Conservation (phyloP, 106 monocot species). For the Hemerocallis citrina region DNA sequence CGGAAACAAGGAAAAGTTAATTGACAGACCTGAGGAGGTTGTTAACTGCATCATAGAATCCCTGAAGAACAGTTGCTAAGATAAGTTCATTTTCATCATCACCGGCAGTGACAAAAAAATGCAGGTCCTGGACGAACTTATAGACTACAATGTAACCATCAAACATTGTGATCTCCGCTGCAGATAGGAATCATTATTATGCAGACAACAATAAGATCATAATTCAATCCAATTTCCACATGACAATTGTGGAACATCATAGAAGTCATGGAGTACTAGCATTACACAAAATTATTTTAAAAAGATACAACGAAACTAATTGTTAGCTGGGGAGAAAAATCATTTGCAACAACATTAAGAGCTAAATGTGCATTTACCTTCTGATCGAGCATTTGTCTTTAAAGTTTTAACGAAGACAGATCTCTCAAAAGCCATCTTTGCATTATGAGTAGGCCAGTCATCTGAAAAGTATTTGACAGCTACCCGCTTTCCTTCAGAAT, state of each 20-base stretch:
- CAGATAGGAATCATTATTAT: neutral
- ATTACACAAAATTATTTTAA: neutral
- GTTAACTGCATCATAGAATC: constrained; percentile 75
- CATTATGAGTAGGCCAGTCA: constrained; percentile 9
- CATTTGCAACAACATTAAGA: neutral
- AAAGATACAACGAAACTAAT: neutral
- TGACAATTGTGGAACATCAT: too few relatives aligned
- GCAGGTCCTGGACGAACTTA: constrained; percentile 85
- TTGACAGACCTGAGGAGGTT: constrained; percentile 65
- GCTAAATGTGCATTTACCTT: neutral
- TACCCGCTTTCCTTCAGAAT: constrained; percentile 21
- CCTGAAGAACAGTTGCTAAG: constrained; percentile 74
- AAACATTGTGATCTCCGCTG: constrained; percentile 79
- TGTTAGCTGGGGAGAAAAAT: neutral
- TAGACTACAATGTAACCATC: constrained; percentile 69
- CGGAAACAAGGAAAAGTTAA: neutral
- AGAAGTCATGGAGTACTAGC: too few relatives aligned
- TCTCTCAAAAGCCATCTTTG: constrained; percentile 13
- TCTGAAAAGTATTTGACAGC: constrained; percentile 18
- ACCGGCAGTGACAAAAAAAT: constrained; percentile 83
- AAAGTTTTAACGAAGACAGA: constrained; percentile 9
- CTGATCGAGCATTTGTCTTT: constrained; percentile 16
- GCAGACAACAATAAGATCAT: neutral
- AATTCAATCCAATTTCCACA: neutral
- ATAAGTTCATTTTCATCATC: constrained; percentile 94